phyloP scores from a whole-genome alignment of 2,329 filamentous ascomycete species.

The Ophiostoma angusticollis region DNA sequence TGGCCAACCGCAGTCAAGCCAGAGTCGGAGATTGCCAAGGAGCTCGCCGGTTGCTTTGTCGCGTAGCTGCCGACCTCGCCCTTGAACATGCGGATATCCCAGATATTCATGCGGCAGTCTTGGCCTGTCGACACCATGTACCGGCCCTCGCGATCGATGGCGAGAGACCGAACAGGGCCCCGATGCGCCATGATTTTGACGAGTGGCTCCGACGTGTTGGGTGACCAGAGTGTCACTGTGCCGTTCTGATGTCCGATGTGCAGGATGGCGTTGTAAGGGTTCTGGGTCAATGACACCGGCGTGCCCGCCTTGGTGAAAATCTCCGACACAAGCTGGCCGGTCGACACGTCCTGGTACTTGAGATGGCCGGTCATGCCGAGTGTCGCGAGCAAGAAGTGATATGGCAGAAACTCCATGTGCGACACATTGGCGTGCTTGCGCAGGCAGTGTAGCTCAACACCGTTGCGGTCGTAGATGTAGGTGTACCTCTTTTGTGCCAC shows the following conservation, averaged over 20 bases:
- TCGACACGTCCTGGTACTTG: constrained; percentile 92
- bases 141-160: constrained; percentile 75
- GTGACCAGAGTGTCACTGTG: constrained; percentile 89
- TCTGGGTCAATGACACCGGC: constrained; percentile 73
- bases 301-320: constrained; percentile 73
- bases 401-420: constrained; percentile 90
- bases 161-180: constrained; percentile 75
- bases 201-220: constrained; percentile 72
- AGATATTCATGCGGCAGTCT: constrained; percentile 15
- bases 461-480: constrained; percentile 88
- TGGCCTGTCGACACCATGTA: constrained; percentile 28
- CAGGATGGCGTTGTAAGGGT: constrained; percentile 82
- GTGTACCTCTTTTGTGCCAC: constrained; percentile 93
- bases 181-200: constrained; percentile 85
- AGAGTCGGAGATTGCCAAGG: constrained; percentile 77
- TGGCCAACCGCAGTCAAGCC: constrained; percentile 81
- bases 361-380: constrained; percentile 71
- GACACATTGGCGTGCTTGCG: constrained; percentile 83
- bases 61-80: constrained; percentile 77
- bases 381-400: constrained; percentile 86
- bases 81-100: constrained; percentile 37
- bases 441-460: constrained; percentile 84
- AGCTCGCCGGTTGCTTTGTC: constrained; percentile 68
- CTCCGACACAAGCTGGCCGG: constrained; percentile 77
- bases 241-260: constrained; percentile 94